These are phyloP conservation scores for Lipomyces japonicus DNA, from an alignment of 805 yeast genomes.

Conservation along the genomic window DNA sequence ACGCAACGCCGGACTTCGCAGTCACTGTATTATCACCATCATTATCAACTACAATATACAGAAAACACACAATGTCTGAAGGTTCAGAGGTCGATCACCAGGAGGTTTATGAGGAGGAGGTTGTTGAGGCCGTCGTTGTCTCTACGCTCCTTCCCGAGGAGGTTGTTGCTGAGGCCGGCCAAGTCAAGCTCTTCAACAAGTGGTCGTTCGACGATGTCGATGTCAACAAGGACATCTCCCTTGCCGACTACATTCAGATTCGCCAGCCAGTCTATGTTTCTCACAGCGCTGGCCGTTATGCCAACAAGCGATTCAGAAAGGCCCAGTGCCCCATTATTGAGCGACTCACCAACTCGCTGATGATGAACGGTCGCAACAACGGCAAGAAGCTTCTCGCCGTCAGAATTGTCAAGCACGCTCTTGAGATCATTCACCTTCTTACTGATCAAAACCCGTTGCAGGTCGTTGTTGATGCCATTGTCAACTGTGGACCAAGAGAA, in stretches of 20 bases:
- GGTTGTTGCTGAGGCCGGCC: conserved; percentile 91
- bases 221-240: conserved; percentile 95
- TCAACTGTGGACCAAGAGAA: conserved; percentile 99
- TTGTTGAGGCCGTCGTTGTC: conserved; percentile 15
- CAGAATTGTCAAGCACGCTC: conserved; percentile 98
- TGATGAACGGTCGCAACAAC: conserved; percentile 99
- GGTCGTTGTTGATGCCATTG: conserved; percentile 97
- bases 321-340: conserved; percentile 99
- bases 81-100: conserved; percentile 13
- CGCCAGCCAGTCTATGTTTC: conserved; percentile 96
- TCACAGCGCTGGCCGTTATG: conserved; percentile 99
- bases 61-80: conserved; percentile 18
- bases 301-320: conserved; percentile 99
- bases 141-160: conserved; percentile 95
- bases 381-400: conserved; percentile 99
- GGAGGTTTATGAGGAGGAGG: conserved; percentile 20
- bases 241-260: conserved; percentile 97
- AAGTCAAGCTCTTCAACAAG: conserved; percentile 98
- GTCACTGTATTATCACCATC: not conserved
- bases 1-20: not conserved
- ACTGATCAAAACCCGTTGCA: conserved; percentile 99
- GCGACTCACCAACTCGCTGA: conserved; percentile 98
- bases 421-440: conserved; percentile 94
- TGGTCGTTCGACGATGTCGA: conserved; percentile 98
- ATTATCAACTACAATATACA: not conserved